Base-by-base conservation (phyloP, 495 filamentous ascomycete species). In the Trichoderma asperelloides region DNA sequence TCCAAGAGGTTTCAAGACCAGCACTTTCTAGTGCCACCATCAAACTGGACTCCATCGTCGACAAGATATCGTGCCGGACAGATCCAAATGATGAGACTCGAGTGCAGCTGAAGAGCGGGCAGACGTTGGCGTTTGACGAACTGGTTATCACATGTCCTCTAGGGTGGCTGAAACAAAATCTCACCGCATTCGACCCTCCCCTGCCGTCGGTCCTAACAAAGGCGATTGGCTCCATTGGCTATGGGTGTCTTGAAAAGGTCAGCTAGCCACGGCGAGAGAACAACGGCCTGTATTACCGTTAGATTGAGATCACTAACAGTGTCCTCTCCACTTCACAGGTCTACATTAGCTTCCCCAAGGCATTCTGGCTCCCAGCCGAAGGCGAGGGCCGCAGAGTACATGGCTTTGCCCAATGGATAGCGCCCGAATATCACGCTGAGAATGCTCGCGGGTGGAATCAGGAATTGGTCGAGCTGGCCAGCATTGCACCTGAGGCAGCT, bases 231-330 rank as follows among this genome's bases (percentile, higher is more conserved):
- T 85, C 81, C 66, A 88, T 97, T 69, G 89, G 90, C 51, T 97
- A 96, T 74, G 95, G 95, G 25, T 85, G 86, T 62, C 84, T 98
- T 0, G 95, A 98, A 76, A 97, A 98, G 78, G 85, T 85, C 65
- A 70, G 74, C 70, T 40, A 13, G 7, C 43, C 39, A 27, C 2
- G 13, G 25, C 62, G 27, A 64, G 12, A 1, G 15, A 15, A 62
- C 13, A 62, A 4, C 18, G 23, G 23, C 57, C 33, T 37, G 33
- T 8, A 37, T 18, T n/a, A n/a, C n/a, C n/a, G n/a, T n/a, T 13
- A 37, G 37, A 21, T 5, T 5, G 11, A 21, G 28, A 28, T 18
- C 55, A 25, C 55, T 30, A 60, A 60, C 25, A 16, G 43, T 47
- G 2, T 16, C 13, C 43, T 18, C 23, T 64, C 65, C 63, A n/a